phyloP scores from a whole-genome alignment of 352 stramenopile genomes.

The Phytopythium boreale region DNA sequence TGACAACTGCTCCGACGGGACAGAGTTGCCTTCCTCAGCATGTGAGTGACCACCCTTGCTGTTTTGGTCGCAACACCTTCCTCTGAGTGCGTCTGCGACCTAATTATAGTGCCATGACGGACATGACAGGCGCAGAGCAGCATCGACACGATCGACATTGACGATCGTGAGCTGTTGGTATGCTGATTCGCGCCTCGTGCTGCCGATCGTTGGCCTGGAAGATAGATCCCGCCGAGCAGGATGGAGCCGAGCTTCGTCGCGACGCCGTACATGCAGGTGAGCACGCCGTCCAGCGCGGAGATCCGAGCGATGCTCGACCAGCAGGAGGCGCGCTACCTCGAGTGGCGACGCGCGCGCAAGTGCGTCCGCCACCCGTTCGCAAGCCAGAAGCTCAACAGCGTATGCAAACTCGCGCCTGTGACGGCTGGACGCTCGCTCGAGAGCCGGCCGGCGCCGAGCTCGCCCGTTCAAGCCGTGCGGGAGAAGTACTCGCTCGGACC shows the following conservation, averaged over 20 bases:
- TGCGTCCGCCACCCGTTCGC: slow-evolving; percentile 40
- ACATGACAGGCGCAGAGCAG: background rate
- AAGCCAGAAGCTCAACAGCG: slow-evolving; percentile 49
- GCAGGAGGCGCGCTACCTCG: slow-evolving; percentile 43
- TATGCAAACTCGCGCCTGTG: background rate
- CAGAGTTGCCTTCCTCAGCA: background rate
- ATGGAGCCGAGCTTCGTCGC: slow-evolving; percentile 60
- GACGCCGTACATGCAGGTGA: slow-evolving; percentile 45
- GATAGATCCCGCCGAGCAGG: background rate
- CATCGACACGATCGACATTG: background rate
- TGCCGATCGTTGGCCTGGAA: too few relatives aligned
- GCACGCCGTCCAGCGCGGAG: slow-evolving; percentile 26
- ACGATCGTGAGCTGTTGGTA: background rate
- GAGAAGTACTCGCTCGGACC: background rate
- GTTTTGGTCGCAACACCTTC: background rate
- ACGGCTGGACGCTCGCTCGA: background rate
- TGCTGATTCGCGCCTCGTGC: background rate
- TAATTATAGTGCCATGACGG: background rate
- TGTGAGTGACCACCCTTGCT: background rate
- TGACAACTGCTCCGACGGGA: too few relatives aligned
- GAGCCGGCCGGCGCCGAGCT: background rate
- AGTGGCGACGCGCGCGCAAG: slow-evolving; percentile 36
- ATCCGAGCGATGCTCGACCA: slow-evolving; percentile 57
- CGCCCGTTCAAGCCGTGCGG: background rate
- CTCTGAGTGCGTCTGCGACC: background rate